Evolutionary conservation across 305 asterid genomes (phyloP).

Genomic region (Fraxinus angustifolia): DNA sequence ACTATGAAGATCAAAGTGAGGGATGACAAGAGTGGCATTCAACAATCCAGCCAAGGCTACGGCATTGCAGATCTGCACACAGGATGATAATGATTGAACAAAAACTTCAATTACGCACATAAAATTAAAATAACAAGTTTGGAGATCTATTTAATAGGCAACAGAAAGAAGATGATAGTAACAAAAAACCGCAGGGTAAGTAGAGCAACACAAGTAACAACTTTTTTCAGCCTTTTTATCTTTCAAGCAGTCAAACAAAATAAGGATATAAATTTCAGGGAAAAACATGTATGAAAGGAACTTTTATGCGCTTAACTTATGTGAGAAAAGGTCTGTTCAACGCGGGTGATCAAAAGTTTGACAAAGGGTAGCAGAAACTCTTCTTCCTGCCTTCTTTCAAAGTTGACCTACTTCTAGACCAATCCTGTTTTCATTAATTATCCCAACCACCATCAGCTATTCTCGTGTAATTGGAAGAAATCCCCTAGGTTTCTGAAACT

Average conservation of each 20-base stretch:
- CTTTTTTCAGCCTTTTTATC: not conserved
- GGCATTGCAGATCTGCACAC: conserved; percentile 77
- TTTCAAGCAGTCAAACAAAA: not conserved
- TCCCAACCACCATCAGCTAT: not conserved
- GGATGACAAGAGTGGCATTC: conserved; percentile 77
- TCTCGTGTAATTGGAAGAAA: not conserved
- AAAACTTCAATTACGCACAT: not conserved
- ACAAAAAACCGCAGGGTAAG: not conserved
- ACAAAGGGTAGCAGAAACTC: not conserved
- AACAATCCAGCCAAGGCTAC: conserved; percentile 80
- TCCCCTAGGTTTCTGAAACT: not conserved
- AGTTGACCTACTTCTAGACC: not conserved
- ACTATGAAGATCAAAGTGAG: conserved; percentile 67
- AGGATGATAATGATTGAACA: not conserved
- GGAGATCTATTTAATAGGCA: not conserved
- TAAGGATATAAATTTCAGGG: not conserved
- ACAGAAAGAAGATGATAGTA: not conserved
- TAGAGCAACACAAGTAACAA: not conserved
- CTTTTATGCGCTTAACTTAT: not conserved
- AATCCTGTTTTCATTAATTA: not conserved
- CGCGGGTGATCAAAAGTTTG: not conserved
- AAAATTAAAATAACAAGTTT: not conserved
- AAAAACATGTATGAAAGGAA: not conserved
- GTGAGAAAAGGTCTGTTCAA: not conserved
- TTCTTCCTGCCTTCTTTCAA: not conserved